Percentiles rank a stretch among this genome's conserved stretches.
Conservation (phyloP, 1,284 basidiomycete genomes). For the Singerocomus inundabilis region DNA sequence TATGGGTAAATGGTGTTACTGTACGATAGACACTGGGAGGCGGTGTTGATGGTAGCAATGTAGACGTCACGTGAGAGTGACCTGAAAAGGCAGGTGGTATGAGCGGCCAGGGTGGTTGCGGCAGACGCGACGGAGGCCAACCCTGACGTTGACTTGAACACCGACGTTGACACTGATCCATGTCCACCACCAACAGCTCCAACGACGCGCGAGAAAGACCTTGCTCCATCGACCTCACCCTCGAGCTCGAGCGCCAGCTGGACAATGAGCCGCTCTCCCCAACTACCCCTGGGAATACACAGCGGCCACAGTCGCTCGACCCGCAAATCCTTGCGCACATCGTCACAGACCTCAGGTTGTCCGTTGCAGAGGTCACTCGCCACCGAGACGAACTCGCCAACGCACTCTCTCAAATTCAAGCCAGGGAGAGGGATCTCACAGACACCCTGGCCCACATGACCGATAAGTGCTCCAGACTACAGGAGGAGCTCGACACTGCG, state of each 20-base stretch:
- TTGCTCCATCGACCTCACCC: slow-evolving; percentile 71
- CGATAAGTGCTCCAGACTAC: slow-evolving; percentile 59
- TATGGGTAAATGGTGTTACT: slow-evolving; percentile 16
- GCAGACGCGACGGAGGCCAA: slow-evolving; percentile 7
- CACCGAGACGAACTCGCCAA: slow-evolving; percentile 64
- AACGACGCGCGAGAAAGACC: slow-evolving; percentile 27
- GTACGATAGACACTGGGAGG: slow-evolving; percentile 16
- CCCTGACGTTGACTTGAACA: slow-evolving; percentile 2
- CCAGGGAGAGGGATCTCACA: slow-evolving; percentile 56
- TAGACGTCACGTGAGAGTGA: slow-evolving; percentile 18
- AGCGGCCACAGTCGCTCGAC: slow-evolving; percentile 59
- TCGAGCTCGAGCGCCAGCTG: slow-evolving; percentile 75
- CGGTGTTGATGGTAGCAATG: neutral
- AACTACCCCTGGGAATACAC: slow-evolving; percentile 33
- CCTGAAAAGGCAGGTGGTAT: slow-evolving; percentile 5
- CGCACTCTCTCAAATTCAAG: slow-evolving; percentile 48
- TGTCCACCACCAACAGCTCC: slow-evolving; percentile 18
- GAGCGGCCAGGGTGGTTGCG: slow-evolving; percentile 2
- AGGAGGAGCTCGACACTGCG: slow-evolving; percentile 61
- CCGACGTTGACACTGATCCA: slow-evolving; percentile 6
- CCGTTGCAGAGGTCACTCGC: slow-evolving; percentile 57
- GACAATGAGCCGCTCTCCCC: slow-evolving; percentile 60
- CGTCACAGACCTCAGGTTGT: slow-evolving; percentile 62
- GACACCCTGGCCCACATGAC: slow-evolving; percentile 61
- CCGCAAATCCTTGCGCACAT: slow-evolving; percentile 73